These are phyloP conservation scores for Spongospora subterranea DNA, from an alignment of 208 protist species.

Conservation along the genomic window DNA sequence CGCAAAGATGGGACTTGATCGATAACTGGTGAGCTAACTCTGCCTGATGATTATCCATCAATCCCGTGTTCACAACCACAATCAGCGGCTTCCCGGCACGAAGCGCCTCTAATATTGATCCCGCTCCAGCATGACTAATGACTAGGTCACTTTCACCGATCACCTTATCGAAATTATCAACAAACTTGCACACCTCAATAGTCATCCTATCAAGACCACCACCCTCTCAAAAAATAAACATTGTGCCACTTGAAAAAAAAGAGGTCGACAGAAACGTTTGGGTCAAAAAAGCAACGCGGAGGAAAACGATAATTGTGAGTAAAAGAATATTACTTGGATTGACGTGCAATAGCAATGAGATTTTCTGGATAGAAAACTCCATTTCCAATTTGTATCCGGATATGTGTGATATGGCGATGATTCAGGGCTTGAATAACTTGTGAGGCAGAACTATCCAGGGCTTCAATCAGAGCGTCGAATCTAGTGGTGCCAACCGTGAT, in stretches of 20 bases:
- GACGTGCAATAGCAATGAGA: background rate
- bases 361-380: background rate
- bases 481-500: conserved; percentile 73
- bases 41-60: conserved; percentile 75
- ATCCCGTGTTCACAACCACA: conserved; percentile 72
- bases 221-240: too few species aligned
- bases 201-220: too few species aligned
- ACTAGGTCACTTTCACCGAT: conserved; percentile 63
- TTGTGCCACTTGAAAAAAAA: conserved; percentile 41
- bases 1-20: background rate
- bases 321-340: conserved; percentile 4
- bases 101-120: conserved; percentile 71
- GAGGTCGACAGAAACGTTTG: background rate
- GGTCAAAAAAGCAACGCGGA: background rate
- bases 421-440: background rate
- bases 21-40: conserved; percentile 62
- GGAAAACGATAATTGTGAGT: conserved; percentile 59
- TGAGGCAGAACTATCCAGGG: conserved; percentile 60
- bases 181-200: background rate
- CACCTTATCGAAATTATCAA: conserved; percentile 9
- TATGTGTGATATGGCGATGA: background rate
- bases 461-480: conserved; percentile 70
- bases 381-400: background rate
- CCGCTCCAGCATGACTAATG: conserved; percentile 69
- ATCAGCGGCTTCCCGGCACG: conserved; percentile 65